Evolutionary conservation across 257 asterid species (phyloP), one percentile per base, ranked within the genome.

Genomic region (Eucommia ulmoides): DNA sequence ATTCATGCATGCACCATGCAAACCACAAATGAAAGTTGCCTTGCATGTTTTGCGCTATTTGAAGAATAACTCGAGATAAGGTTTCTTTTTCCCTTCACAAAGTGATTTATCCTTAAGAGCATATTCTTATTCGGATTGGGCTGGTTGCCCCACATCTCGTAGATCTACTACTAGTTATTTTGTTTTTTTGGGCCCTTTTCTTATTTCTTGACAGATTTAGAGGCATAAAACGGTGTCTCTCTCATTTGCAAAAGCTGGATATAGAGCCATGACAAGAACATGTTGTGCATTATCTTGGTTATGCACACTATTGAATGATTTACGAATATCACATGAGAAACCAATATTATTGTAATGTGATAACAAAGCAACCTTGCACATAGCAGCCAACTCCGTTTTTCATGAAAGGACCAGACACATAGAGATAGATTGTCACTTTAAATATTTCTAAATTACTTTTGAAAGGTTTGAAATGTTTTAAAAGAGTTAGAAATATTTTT

Each of bases 1-100:
- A 38, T 38, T 38, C 45, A 38, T 38, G 16, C 45, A 38, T 38
- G 45, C 45, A 15, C 45, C 45, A 15, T 14, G 45, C n/a, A 38
- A 38, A 38, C 45, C 45, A 38, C 45, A 38, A 3, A 38, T 38
- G 45, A 38, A 38, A 38, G 45, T 14, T 38, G 45, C 45, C 45
- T 38, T 38, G n/a, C n/a, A 18, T 15, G 45, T 38, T 15, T 38
- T 38, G 45, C 45, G 38, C 7, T 29, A 29, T 29, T 29, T 29
- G 12, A 29, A 29, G 12, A 29, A 29, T 29, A 29, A 29, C 12
- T 29, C 38, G 12, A 29, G 38, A 29, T 12, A 29, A 29, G 38
- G 7, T 5, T 29, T 29, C 7, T 29, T 29, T 5, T 29, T 29
- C 12, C 12, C 12, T 29, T 29, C 38, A 5, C 38, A 29, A 29